phyloP scores from a whole-genome alignment of 139 green algal genomes.

The Picochlorum sp. region DNA sequence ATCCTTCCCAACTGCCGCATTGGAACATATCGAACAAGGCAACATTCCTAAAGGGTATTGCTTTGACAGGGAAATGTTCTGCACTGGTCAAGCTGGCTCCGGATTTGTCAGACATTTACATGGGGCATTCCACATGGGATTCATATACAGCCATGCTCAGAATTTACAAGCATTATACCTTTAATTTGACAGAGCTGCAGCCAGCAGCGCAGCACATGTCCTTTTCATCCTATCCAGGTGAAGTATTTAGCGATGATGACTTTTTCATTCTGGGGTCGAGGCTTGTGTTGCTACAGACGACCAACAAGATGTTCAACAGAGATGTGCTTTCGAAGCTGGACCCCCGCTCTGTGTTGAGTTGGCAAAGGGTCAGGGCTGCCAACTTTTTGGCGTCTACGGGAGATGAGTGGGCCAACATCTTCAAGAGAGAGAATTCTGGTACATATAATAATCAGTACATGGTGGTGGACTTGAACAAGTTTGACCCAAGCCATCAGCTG shows the following conservation, averaged over 20 bases:
- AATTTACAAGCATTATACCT: constrained; percentile 65
- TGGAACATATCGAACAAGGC: constrained; percentile 12
- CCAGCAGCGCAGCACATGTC: constrained; percentile 27
- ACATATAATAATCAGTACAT: constrained; percentile 80
- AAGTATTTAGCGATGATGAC: constrained; percentile 38
- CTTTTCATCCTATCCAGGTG: constrained; percentile 56
- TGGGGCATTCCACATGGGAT: constrained; percentile 62
- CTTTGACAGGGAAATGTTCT: constrained; percentile 34
- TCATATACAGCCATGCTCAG: constrained; percentile 37
- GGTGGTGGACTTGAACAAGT: constrained; percentile 64
- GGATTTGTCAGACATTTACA: constrained; percentile 25
- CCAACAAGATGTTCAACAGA: constrained; percentile 37
- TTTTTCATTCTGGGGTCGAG: constrained; percentile 14
- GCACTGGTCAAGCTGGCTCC: constrained; percentile 42
- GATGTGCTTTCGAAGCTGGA: constrained; percentile 36
- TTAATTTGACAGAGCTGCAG: constrained; percentile 26
- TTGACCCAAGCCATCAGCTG: constrained; percentile 42
- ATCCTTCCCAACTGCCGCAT: constrained; percentile 16
- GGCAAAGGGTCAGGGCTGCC: constrained; percentile 55
- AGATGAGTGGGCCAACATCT: constrained; percentile 37
- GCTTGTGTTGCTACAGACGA: constrained; percentile 19
- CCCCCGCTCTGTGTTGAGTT: constrained; percentile 41
- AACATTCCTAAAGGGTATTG: neutral
- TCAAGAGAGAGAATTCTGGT: constrained; percentile 47
- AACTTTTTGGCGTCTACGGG: constrained; percentile 40